phyloP scores from a whole-genome alignment of 2,329 filamentous ascomycete species.

The Chaetomiaceae sp. region DNA sequence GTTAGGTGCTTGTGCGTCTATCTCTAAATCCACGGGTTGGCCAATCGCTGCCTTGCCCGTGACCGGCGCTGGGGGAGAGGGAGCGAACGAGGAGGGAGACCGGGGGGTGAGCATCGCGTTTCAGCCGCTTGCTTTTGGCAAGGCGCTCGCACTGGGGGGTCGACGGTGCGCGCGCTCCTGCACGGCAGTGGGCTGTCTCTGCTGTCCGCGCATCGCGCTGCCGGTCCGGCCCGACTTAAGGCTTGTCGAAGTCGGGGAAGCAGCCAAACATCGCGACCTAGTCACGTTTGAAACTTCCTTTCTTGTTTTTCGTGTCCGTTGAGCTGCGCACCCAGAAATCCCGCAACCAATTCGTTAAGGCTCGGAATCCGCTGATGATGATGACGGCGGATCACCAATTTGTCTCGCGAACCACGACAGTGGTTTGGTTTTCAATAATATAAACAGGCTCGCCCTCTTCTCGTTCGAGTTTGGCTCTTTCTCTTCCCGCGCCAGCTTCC shows the following conservation, averaged over 20 bases:
- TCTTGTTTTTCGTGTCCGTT: too few species aligned
- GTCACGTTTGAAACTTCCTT: too few species aligned
- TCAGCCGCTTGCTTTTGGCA: constrained; percentile 23
- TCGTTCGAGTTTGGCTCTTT: constrained; percentile 26
- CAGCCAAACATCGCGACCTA: too few species aligned
- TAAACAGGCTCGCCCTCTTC: too few species aligned
- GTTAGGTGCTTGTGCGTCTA: constrained; percentile 30
- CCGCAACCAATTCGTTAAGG: too few species aligned
- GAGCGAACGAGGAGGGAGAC: too few species aligned
- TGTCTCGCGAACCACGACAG: background rate
- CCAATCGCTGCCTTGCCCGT: too few species aligned
- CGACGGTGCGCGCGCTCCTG: constrained; percentile 9
- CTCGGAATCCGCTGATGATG: too few species aligned
- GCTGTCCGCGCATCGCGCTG: background rate
- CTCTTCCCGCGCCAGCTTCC: constrained; percentile 27
- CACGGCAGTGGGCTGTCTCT: too few species aligned
- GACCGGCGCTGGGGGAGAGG: too few species aligned
- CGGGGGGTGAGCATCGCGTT: constrained; percentile 20
- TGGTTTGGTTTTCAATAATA: background rate
- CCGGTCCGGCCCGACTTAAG: background rate
- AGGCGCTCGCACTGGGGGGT: background rate
- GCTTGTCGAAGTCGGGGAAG: background rate
- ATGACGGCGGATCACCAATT: too few species aligned
- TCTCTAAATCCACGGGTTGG: constrained; percentile 14
- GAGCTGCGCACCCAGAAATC: background rate